Evolutionary conservation across 441 rosid genomes (phyloP).

Genomic region (Adansonia gregorii): DNA sequence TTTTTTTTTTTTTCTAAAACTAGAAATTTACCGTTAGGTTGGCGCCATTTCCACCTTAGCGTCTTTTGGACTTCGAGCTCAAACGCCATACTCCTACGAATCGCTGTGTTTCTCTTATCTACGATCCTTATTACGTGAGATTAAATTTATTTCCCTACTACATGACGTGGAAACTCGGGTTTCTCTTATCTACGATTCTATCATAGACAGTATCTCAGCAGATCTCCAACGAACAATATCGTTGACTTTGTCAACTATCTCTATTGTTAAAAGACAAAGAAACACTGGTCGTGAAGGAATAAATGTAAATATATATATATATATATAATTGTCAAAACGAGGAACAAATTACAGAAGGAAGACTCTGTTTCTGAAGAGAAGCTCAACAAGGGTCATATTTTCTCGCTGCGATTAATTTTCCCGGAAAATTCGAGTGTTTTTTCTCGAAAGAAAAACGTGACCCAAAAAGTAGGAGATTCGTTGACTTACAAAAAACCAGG

Average conservation of each 20-base stretch:
- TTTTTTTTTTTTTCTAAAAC: not conserved
- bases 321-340: not conserved
- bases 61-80: conserved; percentile 1
- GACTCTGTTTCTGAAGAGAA: not conserved
- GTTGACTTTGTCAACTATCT: not conserved
- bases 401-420: not conserved
- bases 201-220: not conserved
- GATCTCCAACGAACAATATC: not conserved
- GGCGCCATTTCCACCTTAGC: conserved; percentile 25
- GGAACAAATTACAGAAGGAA: not conserved
- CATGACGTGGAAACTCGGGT: not conserved
- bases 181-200: not conserved
- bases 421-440: conserved; percentile 11
- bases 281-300: conserved; percentile 9
- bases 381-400: not conserved
- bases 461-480: not conserved
- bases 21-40: conserved; percentile 17
- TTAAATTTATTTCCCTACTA: too few relatives aligned
- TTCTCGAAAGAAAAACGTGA: not conserved
- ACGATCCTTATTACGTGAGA: not conserved
- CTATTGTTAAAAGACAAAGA: not conserved
- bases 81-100: not conserved
- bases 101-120: not conserved
- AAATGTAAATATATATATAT: not conserved
- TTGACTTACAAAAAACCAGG: conserved; percentile 19